Evolutionary conservation across 495 filamentous ascomycete species (phyloP), one percentile per base, ranked within the genome.

Genomic region (Neurospora sp.): DNA sequence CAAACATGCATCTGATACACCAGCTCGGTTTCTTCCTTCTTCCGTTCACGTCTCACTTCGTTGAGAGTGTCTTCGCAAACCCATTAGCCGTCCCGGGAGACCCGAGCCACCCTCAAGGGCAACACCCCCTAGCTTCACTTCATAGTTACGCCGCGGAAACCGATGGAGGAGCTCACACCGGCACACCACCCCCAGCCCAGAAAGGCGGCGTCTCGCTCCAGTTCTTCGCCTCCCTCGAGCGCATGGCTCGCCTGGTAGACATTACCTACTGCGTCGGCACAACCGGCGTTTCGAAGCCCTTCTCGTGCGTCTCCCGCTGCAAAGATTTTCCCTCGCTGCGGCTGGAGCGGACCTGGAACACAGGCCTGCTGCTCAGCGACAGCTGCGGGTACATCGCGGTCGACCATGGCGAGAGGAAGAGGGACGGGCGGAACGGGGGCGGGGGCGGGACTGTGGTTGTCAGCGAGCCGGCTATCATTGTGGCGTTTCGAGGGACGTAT

Each of bases 401-500:
- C 40, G 94, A 94, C 65, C 92, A 97, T 78, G 81, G 79, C 40
- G 74, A 72, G 44, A 72, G 73, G n/a, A 45, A 69, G 20, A 39
- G 40, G 37, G 42, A 68, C 27, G 14, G 40, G 37, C n/a, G 40
- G 37, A 69, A 10, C 44, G 75, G 70, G 68, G 82, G 5, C 44
- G 75, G 70, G 68, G 82, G 5, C 18, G 87, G 89, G 2, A 84
- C 8, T 1, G 88, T 10, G 40, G 31, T 20, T 1, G 75, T 40
- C 14, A 59, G 40, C 27, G 72, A 74, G 41, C 75, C 79, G 14
- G 81, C 81, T 22, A 93, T 99, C 71, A 85, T 99, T 38, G 86
- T 98, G n/a, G 95, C 94, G 14, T 98, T 98, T 77, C 89, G 96
- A 22, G 96, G 96, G 12, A 98, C 96, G 14, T 98, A 98, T 79